Base-by-base conservation (phyloP, 306 rosid genomes). In the Gastrolobium bilobum region DNA sequence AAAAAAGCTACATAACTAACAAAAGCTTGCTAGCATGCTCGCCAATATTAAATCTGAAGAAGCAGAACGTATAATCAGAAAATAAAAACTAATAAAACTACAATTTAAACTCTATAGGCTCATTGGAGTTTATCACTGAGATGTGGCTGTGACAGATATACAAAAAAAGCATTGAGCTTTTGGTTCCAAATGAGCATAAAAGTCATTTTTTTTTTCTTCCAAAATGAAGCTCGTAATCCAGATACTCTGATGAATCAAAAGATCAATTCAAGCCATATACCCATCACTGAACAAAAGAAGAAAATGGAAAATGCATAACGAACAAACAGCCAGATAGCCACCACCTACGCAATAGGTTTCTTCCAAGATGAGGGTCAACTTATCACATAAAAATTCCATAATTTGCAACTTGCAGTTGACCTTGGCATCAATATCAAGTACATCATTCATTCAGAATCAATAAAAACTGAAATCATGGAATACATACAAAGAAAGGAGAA, bases 101-200 rank as follows among this genome's bases (percentile, higher is more conserved):
- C 42, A 59, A 4, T 6, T 31, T 10, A 59, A 59, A 59, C 35
- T 2, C 4, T 34, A 11, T 60, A 60, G 35, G 6, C 26, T 4
- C 26, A 20, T 20, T 20, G 26, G 26, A 20, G 26, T 20, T 20
- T 20, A 20, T 20, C 26, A 20, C 26, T 20, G 26, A 20, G 26
- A 20, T 20, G 26, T 20, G 26, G 26, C 26, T 20, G 26, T 20
- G 26, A 20, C 26, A 14, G 30, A 52, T 3, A 52, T 15, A 52
- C 8, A 52, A 52, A 52, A 52, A 10, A 20, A 20, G 26, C 31
- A 15, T 3, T 14, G 8, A 52, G 31, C 14, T 14, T 52, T 39
- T 29, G 5, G 37, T 51, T 71, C 38, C 56, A 71, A 70, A 52
- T 52, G 35, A 35, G 51, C 2, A 71, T 14, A 71, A 4, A 38